These are phyloP conservation scores for Colletotrichum truncatum DNA, from an alignment of 2,329 filamentous ascomycete species.

Conservation along the genomic window DNA sequence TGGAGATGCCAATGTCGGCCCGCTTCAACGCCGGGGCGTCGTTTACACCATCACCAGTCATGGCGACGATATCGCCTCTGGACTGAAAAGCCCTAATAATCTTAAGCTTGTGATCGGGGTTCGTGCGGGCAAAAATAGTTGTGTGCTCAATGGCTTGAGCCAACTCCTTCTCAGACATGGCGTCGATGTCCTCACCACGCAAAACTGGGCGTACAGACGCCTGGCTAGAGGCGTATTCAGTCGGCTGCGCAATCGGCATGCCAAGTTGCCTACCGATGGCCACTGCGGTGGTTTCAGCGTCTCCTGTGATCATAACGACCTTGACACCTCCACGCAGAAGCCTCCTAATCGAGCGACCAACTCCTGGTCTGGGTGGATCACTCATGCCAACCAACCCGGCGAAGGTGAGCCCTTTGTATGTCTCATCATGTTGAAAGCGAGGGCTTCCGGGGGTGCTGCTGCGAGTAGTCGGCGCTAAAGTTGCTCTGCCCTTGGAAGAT, in stretches of 20 bases:
- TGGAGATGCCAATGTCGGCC: slow-evolving; percentile 96
- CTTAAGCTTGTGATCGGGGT: slow-evolving; percentile 97
- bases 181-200: slow-evolving; percentile 90
- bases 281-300: slow-evolving; percentile 92
- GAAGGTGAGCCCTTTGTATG: slow-evolving; percentile 86
- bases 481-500: slow-evolving; percentile 51
- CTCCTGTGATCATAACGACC: slow-evolving; percentile 99
- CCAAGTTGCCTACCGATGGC: slow-evolving; percentile 96
- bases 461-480: slow-evolving; percentile 45
- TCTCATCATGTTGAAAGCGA: slow-evolving; percentile 57
- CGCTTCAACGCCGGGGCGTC: slow-evolving; percentile 97
- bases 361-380: slow-evolving; percentile 90
- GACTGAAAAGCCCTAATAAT: slow-evolving; percentile 92
- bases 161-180: slow-evolving; percentile 87
- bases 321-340: slow-evolving; percentile 95
- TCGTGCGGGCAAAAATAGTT: slow-evolving; percentile 95
- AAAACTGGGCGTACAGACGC: slow-evolving; percentile 77
- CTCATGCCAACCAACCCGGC: slow-evolving; percentile 96
- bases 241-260: slow-evolving; percentile 77
- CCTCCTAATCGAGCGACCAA: slow-evolving; percentile 86
- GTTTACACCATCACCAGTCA: slow-evolving; percentile 98
- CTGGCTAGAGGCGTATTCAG: slow-evolving; percentile 62
- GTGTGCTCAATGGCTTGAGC: slow-evolving; percentile 86
- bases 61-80: slow-evolving; percentile 95
- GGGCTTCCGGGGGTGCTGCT: slow-evolving; percentile 61